Evolutionary conservation across 768 basidiomycete species (phyloP), one percentile per base, ranked within the genome.

Genomic region (Sporobolomyces pararoseus): DNA sequence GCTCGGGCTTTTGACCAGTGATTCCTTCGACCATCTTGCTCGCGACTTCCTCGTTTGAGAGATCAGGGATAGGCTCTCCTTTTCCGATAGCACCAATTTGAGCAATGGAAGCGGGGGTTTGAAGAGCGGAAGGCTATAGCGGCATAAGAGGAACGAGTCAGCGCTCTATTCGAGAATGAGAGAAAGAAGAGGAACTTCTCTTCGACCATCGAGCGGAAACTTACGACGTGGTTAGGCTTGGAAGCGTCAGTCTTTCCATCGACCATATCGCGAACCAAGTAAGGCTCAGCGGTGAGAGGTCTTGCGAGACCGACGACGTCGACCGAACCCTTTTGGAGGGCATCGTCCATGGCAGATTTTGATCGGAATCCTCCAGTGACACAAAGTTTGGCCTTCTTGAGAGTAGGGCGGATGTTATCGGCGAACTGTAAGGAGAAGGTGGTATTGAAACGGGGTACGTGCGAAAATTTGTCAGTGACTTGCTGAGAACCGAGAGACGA

Each of bases 341-440:
- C 79, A 29, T 76, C 59, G 32, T 76, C 73, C 78, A 80, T 80
- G 9, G 74, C 74, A 7, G 23, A 37, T 21, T 60, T 60, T 2
- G 70, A 70, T 12, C 79, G 70, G 77, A 80, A 80, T 2, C 79
- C 79, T 29, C 79, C 79, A 25, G 79, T 80, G 57, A 78, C 78
- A 39, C 50, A 50, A 9, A 80, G 59, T 49, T 72, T 74, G 37
- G 78, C 72, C 19, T 57, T 68, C 71, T 75, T 76, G 70, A 77
- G 63, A 39, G 51, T 34, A 0, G 78, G 77, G n/a, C 71, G 66
- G 57, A 78, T 68, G 27, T 61, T 54, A 39, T 77, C 77, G 49
- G 77, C 68, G 35, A 79, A 75, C 64, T 71, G 63, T 44, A 68
- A 23, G 52, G 71, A 62, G 51, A 32, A 42, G 39, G 9, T 17